Evolutionary conservation across 108 stramenopile species (phyloP).

Genomic region (Cyclotella atomus): DNA sequence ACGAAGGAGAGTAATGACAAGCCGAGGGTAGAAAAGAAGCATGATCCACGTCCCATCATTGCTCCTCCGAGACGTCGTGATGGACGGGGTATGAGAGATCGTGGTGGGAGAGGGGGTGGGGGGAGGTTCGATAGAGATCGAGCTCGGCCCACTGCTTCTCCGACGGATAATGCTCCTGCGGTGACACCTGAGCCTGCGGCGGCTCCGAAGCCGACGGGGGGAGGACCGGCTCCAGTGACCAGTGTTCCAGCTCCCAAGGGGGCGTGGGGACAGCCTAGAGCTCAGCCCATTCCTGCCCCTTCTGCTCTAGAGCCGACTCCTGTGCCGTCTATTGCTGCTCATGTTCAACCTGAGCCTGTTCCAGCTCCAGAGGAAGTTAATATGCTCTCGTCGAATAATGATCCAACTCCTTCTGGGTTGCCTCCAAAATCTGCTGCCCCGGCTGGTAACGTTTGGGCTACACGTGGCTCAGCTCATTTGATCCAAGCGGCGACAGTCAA

Average conservation of each 20-base stretch:
- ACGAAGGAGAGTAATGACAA: not conserved
- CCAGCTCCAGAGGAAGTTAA: constrained; percentile 5
- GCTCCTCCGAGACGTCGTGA: constrained; percentile 12
- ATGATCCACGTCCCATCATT: constrained; percentile 19
- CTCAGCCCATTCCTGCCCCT: constrained; percentile 17
- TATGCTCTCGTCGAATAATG: constrained; percentile 28
- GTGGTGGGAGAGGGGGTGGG: constrained; percentile 53
- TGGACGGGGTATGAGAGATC: constrained; percentile 26
- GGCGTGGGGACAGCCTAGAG: constrained; percentile 65
- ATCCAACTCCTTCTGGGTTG: constrained; percentile 65
- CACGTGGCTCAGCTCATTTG: constrained; percentile 86
- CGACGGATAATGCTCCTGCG: constrained; percentile 4
- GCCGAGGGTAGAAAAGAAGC: constrained; percentile 16
- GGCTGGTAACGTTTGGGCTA: constrained; percentile 87
- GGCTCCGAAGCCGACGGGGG: constrained; percentile 19
- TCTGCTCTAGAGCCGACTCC: not conserved
- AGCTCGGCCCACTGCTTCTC: constrained; percentile 23
- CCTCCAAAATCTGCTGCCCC: constrained; percentile 35
- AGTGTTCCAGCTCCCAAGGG: constrained; percentile 60
- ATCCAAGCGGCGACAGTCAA: constrained; percentile 73
- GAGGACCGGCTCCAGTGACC: constrained; percentile 54
- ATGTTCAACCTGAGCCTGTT: constrained; percentile 12
- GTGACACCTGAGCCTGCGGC: constrained; percentile 29
- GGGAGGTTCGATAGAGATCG: constrained; percentile 28
- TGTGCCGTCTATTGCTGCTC: constrained; percentile 21